These are phyloP conservation scores for Phytopythium cucurbitacearum DNA, from an alignment of 352 stramenopile genomes.

Conservation along the genomic window DNA sequence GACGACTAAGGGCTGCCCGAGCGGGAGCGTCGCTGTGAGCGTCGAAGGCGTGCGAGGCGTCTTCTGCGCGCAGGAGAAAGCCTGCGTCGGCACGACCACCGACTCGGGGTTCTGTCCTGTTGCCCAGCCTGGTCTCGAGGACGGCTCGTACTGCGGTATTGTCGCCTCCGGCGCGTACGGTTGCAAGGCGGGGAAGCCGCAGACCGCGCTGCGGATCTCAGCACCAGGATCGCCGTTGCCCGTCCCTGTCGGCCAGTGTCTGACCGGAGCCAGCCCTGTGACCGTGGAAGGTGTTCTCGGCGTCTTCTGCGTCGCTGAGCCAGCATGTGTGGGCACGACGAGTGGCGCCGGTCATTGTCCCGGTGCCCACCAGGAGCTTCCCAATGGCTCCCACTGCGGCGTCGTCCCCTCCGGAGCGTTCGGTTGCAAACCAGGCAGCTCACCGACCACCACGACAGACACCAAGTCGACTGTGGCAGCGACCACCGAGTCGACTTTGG, in stretches of 20 bases:
- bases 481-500: no score
- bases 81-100: constrained; percentile 2
- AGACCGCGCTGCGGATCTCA: no score
- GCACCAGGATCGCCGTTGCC: no score
- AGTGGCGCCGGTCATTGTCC: constrained; percentile 8
- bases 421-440: constrained; percentile 8
- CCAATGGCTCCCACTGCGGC: constrained; percentile 12
- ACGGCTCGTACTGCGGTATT: constrained; percentile 8
- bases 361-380: constrained; percentile 5
- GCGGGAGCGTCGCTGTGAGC: neutral
- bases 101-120: constrained; percentile 5
- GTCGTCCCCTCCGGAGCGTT: constrained; percentile 17
- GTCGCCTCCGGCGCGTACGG: constrained; percentile 5
- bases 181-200: constrained; percentile 1
- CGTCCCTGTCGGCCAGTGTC: no score
- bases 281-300: constrained; percentile 12
- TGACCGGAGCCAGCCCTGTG: constrained; percentile 12
- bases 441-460: no score
- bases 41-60: constrained; percentile 5
- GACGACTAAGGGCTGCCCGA: neutral
- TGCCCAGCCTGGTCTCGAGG: neutral
- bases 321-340: constrained; percentile 10
- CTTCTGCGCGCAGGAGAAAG: constrained; percentile 3
- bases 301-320: constrained; percentile 14
- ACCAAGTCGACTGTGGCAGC: no score